Conservation (phyloP, 805 yeast genomes). For the Candida dendrica region DNA sequence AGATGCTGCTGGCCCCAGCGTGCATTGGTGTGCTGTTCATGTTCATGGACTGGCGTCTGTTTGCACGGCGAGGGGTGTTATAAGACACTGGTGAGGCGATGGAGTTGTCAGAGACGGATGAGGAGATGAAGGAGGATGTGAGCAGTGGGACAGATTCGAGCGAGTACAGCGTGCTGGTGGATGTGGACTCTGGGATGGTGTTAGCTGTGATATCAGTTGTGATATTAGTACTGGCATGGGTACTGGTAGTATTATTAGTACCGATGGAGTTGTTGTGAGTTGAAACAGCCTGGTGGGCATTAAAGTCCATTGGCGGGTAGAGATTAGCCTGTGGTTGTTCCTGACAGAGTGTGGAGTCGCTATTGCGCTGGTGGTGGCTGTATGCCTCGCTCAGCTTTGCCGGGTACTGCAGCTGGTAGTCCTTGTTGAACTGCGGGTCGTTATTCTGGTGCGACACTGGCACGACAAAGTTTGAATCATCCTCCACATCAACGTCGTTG, state of each 20-base stretch:
- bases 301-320: conserved; percentile 14
- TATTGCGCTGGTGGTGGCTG: conserved; percentile 5
- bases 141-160: conserved; percentile 23
- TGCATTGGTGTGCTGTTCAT: neutral
- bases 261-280: too few relatives aligned
- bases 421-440: conserved; percentile 1
- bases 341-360: neutral
- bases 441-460: conserved; percentile 2
- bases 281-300: neutral
- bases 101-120: conserved; percentile 18
- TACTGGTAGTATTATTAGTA: neutral
- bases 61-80: conserved; percentile 25
- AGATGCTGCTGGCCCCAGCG: conserved; percentile 1
- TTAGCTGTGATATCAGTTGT: too few relatives aligned
- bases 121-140: conserved; percentile 13
- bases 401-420: conserved; percentile 3
- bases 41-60: conserved; percentile 4
- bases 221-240: too few relatives aligned
- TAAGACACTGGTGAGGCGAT: conserved; percentile 15
- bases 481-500: conserved; percentile 2
- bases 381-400: neutral
- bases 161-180: conserved; percentile 27
- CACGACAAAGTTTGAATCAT: conserved; percentile 1
- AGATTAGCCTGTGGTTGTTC: conserved; percentile 7
- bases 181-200: conserved; percentile 23